Base-by-base conservation (phyloP, 2,329 filamentous ascomycete genomes). In the Intubia oerlemansii region DNA sequence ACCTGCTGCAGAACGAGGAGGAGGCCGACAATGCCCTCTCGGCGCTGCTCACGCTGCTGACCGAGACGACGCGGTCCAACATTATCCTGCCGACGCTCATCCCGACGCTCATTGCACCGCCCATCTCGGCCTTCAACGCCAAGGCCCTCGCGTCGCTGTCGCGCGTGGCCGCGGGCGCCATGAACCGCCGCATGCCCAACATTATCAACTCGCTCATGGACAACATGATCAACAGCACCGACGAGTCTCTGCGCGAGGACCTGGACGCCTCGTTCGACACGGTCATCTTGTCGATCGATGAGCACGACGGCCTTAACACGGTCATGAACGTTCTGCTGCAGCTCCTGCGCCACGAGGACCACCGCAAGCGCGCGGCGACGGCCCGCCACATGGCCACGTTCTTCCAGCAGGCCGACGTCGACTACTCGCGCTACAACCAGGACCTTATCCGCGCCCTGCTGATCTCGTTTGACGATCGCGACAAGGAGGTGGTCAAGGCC, bases 51-150 rank as follows among this genome's bases (percentile, higher is more conserved):
- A 98, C 88, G 0, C 64, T 98, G 14, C 72, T 98, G 37, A 95
- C 85, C 0, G 88, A 98, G 49, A 73, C 80, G 11, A 88, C 81
- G 7, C 68, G 88, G 37, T 91, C 85, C 14, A 98, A 93, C 49
- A 84, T 92, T 41, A 98, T 98, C 42, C 57, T 98, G 33, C 90
- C 88, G 13, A 93, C 91, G 49, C 72, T 98, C 32, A 81, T 98
- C 34, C 88, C 90, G 1, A 95, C 84, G 3, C 64, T 98, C 18
- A 78, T 90, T 34, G 75, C 78, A 7, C 73, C 81, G 30, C 88
- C 88, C 2, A 92, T 98, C 41, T 78, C 82, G 17, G 68, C 75
- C 1, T 98, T 98, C 62, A 93, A 98, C 45, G 88, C 90, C 34
- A 82, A 75, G 47, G 88, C 88, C 10, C 57, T 98, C 38, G 88